Evolutionary conservation across 441 rosid genomes (phyloP).

Genomic region (Macaranga tanarius): DNA sequence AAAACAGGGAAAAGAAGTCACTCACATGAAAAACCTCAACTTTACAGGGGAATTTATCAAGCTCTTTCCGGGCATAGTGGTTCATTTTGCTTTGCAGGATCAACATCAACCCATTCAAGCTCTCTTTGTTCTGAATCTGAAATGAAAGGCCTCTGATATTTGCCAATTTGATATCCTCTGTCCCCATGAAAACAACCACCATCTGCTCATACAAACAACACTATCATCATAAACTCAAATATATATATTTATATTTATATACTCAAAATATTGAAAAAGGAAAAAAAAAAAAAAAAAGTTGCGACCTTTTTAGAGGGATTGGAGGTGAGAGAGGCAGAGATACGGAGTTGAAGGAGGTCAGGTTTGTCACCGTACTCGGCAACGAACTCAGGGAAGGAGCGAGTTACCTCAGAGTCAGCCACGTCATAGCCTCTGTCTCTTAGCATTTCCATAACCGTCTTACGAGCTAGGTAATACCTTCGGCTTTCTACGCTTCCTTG

Average conservation of each 20-base stretch:
- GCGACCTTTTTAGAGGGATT: slow-evolving; percentile 54
- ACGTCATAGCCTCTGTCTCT: slow-evolving; percentile 66
- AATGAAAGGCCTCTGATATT: slow-evolving; percentile 23
- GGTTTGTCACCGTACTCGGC: slow-evolving; percentile 49
- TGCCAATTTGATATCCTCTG: slow-evolving; percentile 36
- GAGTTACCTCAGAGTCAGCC: slow-evolving; percentile 46
- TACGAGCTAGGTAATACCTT: slow-evolving; percentile 57
- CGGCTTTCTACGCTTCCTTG: slow-evolving; percentile 50
- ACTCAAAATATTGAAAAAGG: neutral
- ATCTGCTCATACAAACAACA: slow-evolving; percentile 26
- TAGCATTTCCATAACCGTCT: slow-evolving; percentile 66
- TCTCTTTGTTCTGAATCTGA: slow-evolving; percentile 35
- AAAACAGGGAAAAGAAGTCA: neutral
- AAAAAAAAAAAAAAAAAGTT: neutral
- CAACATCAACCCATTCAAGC: slow-evolving; percentile 42
- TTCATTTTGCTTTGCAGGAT: slow-evolving; percentile 52
- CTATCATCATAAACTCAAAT: neutral
- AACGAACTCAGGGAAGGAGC: slow-evolving; percentile 58
- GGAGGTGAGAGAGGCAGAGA: slow-evolving; percentile 44
- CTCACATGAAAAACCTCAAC: slow-evolving; percentile 55
- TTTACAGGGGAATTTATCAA: slow-evolving; percentile 33
- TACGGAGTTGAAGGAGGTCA: slow-evolving; percentile 53
- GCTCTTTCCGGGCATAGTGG: slow-evolving; percentile 41
- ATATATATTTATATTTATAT: neutral
- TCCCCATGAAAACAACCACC: slow-evolving; percentile 48